Percentiles rank a stretch among this genome's conserved stretches.
These are phyloP conservation scores for Symmetrospora coprosmae DNA, from an alignment of 768 basidiomycete species.

Conservation along the genomic window DNA sequence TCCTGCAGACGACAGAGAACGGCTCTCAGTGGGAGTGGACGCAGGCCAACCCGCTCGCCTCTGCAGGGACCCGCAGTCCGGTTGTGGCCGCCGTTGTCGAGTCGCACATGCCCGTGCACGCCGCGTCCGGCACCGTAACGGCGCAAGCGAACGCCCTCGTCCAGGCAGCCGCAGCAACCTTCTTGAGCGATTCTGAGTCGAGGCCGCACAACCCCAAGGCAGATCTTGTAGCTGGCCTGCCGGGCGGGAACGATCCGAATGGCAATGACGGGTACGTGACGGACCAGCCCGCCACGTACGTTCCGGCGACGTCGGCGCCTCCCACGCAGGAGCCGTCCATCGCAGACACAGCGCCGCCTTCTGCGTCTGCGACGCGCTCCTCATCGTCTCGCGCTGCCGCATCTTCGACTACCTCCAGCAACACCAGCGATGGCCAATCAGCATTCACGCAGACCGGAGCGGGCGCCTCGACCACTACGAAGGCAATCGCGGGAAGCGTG, in stretches of 20 bases:
- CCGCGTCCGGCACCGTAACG: not conserved
- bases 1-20: slow-evolving; percentile 22
- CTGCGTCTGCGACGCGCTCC: not conserved
- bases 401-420: not conserved
- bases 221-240: not conserved
- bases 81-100: too few relatives aligned
- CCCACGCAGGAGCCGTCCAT: not conserved
- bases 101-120: not conserved
- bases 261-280: not conserved
- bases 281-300: not conserved
- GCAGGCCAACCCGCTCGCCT: not conserved
- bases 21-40: slow-evolving; percentile 20
- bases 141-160: not conserved
- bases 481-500: not conserved
- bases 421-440: not conserved
- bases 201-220: not conserved
- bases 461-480: not conserved
- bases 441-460: not conserved
- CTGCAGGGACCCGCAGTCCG: too few relatives aligned
- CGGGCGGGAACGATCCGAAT: not conserved
- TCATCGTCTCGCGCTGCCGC: not conserved
- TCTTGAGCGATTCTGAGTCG: not conserved
- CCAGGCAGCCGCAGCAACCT: not conserved
- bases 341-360: not conserved
- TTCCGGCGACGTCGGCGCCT: not conserved